Percentiles rank a stretch among this genome's conserved stretches.
These are phyloP conservation scores for Physcomitrellopsis africana DNA, from an alignment of 225 moss, liverwort and hornwort species.

Conservation along the genomic window DNA sequence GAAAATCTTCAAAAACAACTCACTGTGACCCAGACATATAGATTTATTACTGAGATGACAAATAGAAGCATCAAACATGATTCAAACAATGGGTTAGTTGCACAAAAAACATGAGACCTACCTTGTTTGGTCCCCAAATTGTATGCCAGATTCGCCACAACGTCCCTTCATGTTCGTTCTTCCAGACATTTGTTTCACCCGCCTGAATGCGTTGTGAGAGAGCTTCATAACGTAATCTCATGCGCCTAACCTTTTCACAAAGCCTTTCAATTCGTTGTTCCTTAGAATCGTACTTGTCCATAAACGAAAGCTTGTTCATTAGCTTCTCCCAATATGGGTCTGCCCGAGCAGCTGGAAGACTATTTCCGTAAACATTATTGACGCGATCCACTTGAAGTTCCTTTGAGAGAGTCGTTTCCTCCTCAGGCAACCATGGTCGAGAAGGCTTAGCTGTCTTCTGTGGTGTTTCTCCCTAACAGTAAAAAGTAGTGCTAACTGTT, in stretches of 20 bases:
- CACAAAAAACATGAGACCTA: conserved; percentile 10
- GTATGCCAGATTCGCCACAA: conserved; percentile 61
- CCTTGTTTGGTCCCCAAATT: conserved; percentile 59
- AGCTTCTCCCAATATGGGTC: conserved; percentile 53
- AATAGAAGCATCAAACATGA: not conserved
- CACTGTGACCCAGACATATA: too few species aligned
- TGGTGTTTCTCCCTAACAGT: conserved; percentile 41
- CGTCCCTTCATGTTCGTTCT: conserved; percentile 47
- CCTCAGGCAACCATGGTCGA: conserved; percentile 50
- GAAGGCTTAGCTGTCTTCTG: conserved; percentile 38
- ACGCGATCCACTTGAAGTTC: conserved; percentile 50
- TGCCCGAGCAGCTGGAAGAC: conserved; percentile 45
- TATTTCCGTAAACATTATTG: conserved; percentile 30
- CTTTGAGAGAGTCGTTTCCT: conserved; percentile 52
- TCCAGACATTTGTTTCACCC: conserved; percentile 49
- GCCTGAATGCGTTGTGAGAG: conserved; percentile 32
- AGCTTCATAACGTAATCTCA: conserved; percentile 57
- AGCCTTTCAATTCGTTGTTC: conserved; percentile 51
- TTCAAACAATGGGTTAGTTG: not conserved
- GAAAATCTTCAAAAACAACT: too few species aligned
- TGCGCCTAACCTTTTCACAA: conserved; percentile 67
- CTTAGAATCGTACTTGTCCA: conserved; percentile 54
- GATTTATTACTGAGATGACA: not conserved
- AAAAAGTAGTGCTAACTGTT: not conserved
- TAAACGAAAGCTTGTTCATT: conserved; percentile 41